These are phyloP conservation scores for Apiotrichum gracile DNA, from an alignment of 1,284 basidiomycete genomes.

Conservation along the genomic window DNA sequence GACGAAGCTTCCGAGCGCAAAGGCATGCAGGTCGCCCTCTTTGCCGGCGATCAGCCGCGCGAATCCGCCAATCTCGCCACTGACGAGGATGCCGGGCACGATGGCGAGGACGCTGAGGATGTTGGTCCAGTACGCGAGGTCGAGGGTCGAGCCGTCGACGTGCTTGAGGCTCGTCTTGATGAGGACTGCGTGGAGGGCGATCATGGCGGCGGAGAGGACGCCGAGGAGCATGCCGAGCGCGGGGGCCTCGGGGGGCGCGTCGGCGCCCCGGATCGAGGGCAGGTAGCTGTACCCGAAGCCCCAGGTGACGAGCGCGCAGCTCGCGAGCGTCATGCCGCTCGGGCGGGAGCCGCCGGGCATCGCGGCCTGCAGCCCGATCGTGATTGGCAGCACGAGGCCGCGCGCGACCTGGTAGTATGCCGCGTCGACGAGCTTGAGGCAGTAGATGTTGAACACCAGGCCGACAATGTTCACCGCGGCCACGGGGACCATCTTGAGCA, in stretches of 20 bases:
- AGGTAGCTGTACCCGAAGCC: constrained; percentile 29
- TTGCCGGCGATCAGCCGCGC: not conserved
- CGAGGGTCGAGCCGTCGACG: constrained; percentile 21
- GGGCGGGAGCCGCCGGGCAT: constrained; percentile 10
- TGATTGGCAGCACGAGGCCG: constrained; percentile 69
- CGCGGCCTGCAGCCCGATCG: constrained; percentile 49
- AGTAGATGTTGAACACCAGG: constrained; percentile 69
- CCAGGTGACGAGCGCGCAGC: constrained; percentile 26
- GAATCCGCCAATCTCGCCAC: constrained; percentile 8
- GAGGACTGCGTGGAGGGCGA: constrained; percentile 29
- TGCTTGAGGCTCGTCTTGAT: constrained; percentile 23
- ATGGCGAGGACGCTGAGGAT: constrained; percentile 15
- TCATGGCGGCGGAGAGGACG: constrained; percentile 18
- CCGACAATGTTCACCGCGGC: constrained; percentile 58
- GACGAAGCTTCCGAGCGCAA: constrained; percentile 14
- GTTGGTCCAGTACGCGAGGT: constrained; percentile 29
- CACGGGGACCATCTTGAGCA: not conserved
- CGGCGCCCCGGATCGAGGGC: constrained; percentile 10
- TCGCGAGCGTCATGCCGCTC: constrained; percentile 14
- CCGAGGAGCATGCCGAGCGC: constrained; percentile 33
- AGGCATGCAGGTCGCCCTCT: constrained; percentile 8
- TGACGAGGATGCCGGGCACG: constrained; percentile 9
- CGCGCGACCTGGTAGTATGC: constrained; percentile 74
- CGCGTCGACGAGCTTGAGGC: constrained; percentile 66
- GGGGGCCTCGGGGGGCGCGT: constrained; percentile 10